These are phyloP conservation scores for Vigna trinervia DNA, from an alignment of 306 rosid genomes.

Conservation along the genomic window DNA sequence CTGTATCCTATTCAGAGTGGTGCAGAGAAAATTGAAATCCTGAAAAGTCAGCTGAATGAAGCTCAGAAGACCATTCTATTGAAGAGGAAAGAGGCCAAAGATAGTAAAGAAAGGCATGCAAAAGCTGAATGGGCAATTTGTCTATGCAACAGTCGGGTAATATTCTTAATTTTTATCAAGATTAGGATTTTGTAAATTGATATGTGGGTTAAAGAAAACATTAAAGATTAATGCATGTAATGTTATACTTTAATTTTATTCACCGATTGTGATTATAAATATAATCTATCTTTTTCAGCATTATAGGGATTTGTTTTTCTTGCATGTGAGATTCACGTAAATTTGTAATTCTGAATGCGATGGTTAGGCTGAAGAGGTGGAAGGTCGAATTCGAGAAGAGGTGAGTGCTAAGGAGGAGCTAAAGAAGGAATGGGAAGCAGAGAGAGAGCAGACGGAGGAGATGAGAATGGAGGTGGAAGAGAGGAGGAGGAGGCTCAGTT, in stretches of 20 bases:
- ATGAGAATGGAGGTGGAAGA: slow-evolving; percentile 56
- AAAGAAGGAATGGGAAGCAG: slow-evolving; percentile 47
- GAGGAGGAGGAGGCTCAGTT: slow-evolving; percentile 54
- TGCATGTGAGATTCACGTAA: no score
- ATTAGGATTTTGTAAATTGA: no score
- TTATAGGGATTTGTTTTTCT: no score
- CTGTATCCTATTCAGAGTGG: slow-evolving; percentile 48
- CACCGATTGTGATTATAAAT: no score
- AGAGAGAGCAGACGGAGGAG: slow-evolving; percentile 54
- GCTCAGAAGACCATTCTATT: slow-evolving; percentile 50
- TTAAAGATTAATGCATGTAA: no score
- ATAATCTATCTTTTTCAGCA: no score
- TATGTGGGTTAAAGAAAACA: no score
- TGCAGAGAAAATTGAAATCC: slow-evolving; percentile 53
- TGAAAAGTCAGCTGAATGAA: slow-evolving; percentile 55
- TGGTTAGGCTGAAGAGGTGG: slow-evolving; percentile 62
- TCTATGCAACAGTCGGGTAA: slow-evolving; percentile 68
- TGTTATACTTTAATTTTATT: no score
- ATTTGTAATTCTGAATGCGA: no score
- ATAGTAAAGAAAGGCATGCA: slow-evolving; percentile 50
- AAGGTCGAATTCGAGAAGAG: slow-evolving; percentile 55
- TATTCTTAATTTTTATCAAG: background rate
- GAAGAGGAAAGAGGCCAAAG: slow-evolving; percentile 65
- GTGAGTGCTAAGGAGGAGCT: slow-evolving; percentile 43
- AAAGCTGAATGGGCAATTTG: slow-evolving; percentile 81